Percentiles rank a stretch among this genome's conserved stretches.
Evolutionary conservation across 139 green algal genomes (phyloP).

Genomic region (Spirogloea muscicola): DNA sequence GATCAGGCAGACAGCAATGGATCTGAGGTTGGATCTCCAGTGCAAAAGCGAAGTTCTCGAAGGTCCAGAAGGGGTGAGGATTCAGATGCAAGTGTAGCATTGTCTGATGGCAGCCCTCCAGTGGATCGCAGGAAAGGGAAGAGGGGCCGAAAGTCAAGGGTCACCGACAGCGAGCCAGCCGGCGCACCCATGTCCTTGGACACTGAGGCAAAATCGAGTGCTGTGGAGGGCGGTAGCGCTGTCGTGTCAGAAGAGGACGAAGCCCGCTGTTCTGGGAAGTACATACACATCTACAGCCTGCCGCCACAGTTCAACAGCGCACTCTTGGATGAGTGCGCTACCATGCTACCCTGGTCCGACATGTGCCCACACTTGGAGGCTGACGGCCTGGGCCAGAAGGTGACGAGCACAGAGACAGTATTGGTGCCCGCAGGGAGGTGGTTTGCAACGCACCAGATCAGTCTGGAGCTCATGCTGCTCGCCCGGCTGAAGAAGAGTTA

Average conservation of each 20-base stretch:
- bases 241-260: too few relatives aligned
- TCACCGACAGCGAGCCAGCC: too few relatives aligned
- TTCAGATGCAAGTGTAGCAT: too few relatives aligned
- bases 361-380: constrained; percentile 30
- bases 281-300: constrained; percentile 8
- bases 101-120: too few relatives aligned
- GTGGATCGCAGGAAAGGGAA: too few relatives aligned
- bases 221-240: background rate
- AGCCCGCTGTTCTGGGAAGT: background rate
- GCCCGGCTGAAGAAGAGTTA: constrained; percentile 17
- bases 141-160: too few relatives aligned
- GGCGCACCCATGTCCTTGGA: too few relatives aligned
- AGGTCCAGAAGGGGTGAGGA: too few relatives aligned
- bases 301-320: constrained; percentile 4
- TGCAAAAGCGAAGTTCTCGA: too few relatives aligned
- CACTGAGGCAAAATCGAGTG: too few relatives aligned
- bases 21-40: too few relatives aligned
- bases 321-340: constrained; percentile 9
- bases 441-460: constrained; percentile 33
- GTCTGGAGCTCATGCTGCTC: constrained; percentile 27
- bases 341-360: constrained; percentile 24
- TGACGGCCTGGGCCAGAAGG: constrained; percentile 10
- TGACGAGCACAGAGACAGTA: background rate
- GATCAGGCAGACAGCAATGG: too few relatives aligned
- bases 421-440: constrained; percentile 18